Evolutionary conservation across 805 yeast genomes (phyloP).

Genomic region (Vanderwaltozyma yarrowii): DNA sequence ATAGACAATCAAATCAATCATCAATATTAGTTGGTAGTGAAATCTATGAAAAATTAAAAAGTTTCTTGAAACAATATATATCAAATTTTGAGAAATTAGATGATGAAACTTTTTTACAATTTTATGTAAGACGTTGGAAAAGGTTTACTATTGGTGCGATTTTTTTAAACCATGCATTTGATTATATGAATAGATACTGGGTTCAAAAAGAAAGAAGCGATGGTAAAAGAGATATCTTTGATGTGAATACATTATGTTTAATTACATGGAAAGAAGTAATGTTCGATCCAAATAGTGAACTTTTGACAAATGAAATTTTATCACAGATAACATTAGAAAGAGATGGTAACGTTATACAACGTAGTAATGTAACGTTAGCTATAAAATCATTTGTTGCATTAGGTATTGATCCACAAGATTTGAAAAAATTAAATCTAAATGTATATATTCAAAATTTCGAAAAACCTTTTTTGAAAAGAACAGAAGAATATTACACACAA

Average conservation of each 20-base stretch:
- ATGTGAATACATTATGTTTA: conserved; percentile 80
- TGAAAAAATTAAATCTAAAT: conserved; percentile 71
- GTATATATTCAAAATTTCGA: conserved; percentile 80
- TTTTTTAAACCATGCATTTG: conserved; percentile 84
- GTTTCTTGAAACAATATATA: conserved; percentile 55
- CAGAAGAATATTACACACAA: conserved; percentile 39
- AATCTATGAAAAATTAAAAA: conserved; percentile 61
- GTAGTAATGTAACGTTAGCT: conserved; percentile 55
- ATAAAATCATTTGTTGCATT: conserved; percentile 79
- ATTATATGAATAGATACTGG: conserved; percentile 96
- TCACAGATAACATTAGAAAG: conserved; percentile 70
- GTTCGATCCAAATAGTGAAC: conserved; percentile 55
- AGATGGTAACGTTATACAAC: conserved; percentile 62
- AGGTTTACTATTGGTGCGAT: conserved; percentile 87
- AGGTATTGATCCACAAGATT: conserved; percentile 85
- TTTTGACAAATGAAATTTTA: conserved; percentile 60
- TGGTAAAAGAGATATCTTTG: conserved; percentile 81
- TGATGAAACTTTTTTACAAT: conserved; percentile 62
- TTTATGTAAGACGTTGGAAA: conserved; percentile 82
- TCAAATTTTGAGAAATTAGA: conserved; percentile 38
- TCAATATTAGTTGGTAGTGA: conserved; percentile 75
- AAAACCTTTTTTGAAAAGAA: conserved; percentile 58
- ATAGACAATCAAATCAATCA: conserved; percentile 28
- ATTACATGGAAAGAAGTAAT: conserved; percentile 80
- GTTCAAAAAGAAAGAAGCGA: conserved; percentile 92